phyloP scores from a whole-genome alignment of 2,329 filamentous ascomycete genomes.

The Trichoderma atroviride region DNA sequence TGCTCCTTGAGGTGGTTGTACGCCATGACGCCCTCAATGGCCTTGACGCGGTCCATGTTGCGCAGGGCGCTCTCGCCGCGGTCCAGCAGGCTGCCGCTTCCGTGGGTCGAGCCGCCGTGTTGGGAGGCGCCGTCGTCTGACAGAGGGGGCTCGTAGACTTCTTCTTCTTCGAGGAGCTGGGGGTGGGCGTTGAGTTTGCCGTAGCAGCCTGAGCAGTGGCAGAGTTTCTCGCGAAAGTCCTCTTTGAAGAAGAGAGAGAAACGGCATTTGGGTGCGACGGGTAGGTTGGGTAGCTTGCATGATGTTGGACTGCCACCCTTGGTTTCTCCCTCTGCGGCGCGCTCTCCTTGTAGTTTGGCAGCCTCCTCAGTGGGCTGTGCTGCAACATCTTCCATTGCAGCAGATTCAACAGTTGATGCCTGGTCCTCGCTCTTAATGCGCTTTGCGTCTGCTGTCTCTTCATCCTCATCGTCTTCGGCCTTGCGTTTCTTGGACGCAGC shows the following conservation, averaged over 20 bases:
- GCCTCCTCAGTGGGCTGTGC: not conserved
- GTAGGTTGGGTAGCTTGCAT: slow-evolving; percentile 66
- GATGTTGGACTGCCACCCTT: slow-evolving; percentile 22
- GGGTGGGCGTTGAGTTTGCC: slow-evolving; percentile 69
- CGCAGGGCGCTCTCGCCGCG: slow-evolving; percentile 89
- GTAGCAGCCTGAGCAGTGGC: slow-evolving; percentile 82
- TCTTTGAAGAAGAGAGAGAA: slow-evolving; percentile 84
- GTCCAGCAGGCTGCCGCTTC: slow-evolving; percentile 83
- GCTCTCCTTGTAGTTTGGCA: not conserved
- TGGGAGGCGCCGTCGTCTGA: slow-evolving; percentile 65
- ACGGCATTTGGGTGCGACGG: slow-evolving; percentile 54
- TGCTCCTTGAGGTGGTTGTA: slow-evolving; percentile 97
- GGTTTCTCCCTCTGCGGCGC: slow-evolving; percentile 17
- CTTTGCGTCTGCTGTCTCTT: slow-evolving; percentile 47
- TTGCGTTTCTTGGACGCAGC: slow-evolving; percentile 65
- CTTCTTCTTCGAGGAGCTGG: slow-evolving; percentile 91
- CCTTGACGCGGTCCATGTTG: slow-evolving; percentile 87
- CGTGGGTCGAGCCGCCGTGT: slow-evolving; percentile 60
- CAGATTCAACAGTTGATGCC: slow-evolving; percentile 22
- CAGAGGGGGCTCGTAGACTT: slow-evolving; percentile 87
- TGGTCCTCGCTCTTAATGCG: slow-evolving; percentile 52
- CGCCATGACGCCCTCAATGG: slow-evolving; percentile 96
- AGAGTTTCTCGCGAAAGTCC: slow-evolving; percentile 79
- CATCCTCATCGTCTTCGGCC: slow-evolving; percentile 55
- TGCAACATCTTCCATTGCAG: not conserved